phyloP scores from a whole-genome alignment of 495 filamentous ascomycete species.

The Lindgomyces ingoldianus region DNA sequence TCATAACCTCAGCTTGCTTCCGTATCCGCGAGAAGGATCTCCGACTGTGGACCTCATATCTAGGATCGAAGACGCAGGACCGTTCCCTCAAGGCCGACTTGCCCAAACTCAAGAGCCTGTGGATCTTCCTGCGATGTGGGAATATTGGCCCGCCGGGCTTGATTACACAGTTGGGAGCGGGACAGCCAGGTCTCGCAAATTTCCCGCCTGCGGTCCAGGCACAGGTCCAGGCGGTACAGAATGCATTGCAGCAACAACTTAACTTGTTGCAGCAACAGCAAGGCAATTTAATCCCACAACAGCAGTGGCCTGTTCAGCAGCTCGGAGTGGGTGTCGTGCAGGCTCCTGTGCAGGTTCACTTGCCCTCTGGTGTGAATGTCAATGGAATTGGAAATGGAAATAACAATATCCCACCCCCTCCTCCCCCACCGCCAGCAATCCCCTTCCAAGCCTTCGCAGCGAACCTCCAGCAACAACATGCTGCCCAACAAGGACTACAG shows the following conservation, averaged over 20 bases:
- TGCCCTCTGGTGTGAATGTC: not conserved
- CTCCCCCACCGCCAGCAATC: not conserved
- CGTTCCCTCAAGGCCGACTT: conserved; percentile 42
- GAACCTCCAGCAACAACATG: not conserved
- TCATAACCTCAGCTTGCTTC: conserved; percentile 39
- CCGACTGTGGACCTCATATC: conserved; percentile 45
- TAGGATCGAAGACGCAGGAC: conserved; percentile 30
- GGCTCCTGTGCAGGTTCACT: too few species aligned
- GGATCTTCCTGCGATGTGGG: conserved; percentile 38
- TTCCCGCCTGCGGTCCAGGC: not conserved
- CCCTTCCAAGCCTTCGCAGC: conserved; percentile 9
- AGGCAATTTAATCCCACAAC: not conserved
- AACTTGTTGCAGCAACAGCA: conserved; percentile 14
- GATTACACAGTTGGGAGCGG: conserved; percentile 1
- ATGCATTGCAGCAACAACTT: conserved; percentile 16
- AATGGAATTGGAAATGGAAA: not conserved
- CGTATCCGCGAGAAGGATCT: conserved; percentile 42
- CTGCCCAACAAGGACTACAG: too few species aligned
- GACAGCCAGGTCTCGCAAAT: not conserved
- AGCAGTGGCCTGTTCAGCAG: not conserved
- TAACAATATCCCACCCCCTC: conserved; percentile 13
- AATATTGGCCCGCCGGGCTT: conserved; percentile 13
- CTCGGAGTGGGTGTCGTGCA: not conserved
- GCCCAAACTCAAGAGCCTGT: conserved; percentile 40
- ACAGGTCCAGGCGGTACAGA: conserved; percentile 15